Evolutionary conservation across 306 rosid genomes (phyloP).

Genomic region (Benincasa hispida): DNA sequence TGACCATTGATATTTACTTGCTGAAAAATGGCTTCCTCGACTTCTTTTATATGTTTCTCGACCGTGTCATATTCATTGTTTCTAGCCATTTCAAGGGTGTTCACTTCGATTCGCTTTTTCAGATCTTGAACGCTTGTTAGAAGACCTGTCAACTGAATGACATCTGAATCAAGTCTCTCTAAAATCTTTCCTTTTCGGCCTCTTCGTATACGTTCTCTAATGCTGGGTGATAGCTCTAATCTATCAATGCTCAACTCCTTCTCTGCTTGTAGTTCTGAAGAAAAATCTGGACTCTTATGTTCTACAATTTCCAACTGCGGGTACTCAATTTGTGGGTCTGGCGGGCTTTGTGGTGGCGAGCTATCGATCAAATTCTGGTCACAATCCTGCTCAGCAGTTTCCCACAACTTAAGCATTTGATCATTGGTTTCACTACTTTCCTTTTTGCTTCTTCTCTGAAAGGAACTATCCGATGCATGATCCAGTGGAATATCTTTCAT

Average conservation of each 20-base stretch:
- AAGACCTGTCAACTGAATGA: slow-evolving; percentile 44
- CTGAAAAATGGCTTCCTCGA: slow-evolving; percentile 56
- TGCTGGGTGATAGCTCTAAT: slow-evolving; percentile 37
- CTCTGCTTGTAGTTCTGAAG: slow-evolving; percentile 52
- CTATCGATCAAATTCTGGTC: slow-evolving; percentile 13
- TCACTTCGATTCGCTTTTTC: slow-evolving; percentile 47
- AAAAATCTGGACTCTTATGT: slow-evolving; percentile 19
- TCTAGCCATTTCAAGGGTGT: slow-evolving; percentile 35
- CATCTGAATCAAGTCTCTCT: slow-evolving; percentile 69
- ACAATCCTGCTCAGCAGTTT: slow-evolving; percentile 49
- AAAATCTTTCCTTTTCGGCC: slow-evolving; percentile 49
- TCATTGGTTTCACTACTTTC: slow-evolving; percentile 45
- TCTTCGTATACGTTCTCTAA: slow-evolving; percentile 32
- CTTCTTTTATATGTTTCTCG: slow-evolving; percentile 56
- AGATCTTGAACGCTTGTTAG: slow-evolving; percentile 46
- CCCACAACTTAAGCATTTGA: slow-evolving; percentile 93
- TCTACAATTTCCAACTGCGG: slow-evolving; percentile 25
- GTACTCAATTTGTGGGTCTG: slow-evolving; percentile 24
- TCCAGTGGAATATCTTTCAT: slow-evolving; percentile 93
- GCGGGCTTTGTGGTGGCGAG: slow-evolving; percentile 21
- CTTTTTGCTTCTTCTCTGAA: slow-evolving; percentile 39
- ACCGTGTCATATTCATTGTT: slow-evolving; percentile 46
- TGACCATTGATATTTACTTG: slow-evolving; percentile 45
- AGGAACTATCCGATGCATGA: slow-evolving; percentile 52
- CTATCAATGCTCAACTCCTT: slow-evolving; percentile 71